Evolutionary conservation across 352 stramenopile species (phyloP).

Genomic region (Pilasporangium apinafurcum): DNA sequence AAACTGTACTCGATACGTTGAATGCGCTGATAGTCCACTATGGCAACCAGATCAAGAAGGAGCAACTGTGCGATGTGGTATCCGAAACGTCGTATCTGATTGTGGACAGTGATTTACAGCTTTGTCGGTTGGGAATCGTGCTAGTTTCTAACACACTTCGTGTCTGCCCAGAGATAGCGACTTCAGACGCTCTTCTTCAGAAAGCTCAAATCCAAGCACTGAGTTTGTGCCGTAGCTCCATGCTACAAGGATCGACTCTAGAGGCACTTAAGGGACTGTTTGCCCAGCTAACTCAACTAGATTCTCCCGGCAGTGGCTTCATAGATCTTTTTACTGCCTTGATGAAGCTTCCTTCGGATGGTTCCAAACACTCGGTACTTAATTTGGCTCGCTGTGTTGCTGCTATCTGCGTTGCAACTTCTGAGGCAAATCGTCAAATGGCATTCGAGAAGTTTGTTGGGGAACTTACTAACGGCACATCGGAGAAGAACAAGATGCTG

Average conservation of each 20-base stretch:
- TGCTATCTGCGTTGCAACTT: conserved; percentile 63
- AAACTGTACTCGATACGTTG: conserved; percentile 90
- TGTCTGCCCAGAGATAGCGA: conserved; percentile 51
- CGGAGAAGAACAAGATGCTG: conserved; percentile 81
- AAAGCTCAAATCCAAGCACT: conserved; percentile 80
- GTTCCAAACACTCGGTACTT: conserved; percentile 89
- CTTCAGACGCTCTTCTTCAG: conserved; percentile 48
- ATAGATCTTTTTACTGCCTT: conserved; percentile 82
- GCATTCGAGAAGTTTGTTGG: conserved; percentile 72
- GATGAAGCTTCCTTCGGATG: conserved; percentile 39
- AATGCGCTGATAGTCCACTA: conserved; percentile 86
- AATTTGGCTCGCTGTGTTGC: conserved; percentile 94
- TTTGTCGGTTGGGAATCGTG: conserved; percentile 92
- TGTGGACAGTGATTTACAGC: conserved; percentile 94
- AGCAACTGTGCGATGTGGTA: conserved; percentile 88
- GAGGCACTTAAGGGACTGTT: conserved; percentile 55
- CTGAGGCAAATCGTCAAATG: conserved; percentile 44
- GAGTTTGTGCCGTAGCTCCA: conserved; percentile 85
- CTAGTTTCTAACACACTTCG: conserved; percentile 75
- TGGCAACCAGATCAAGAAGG: conserved; percentile 50
- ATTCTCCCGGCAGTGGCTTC: conserved; percentile 65
- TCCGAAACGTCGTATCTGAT: conserved; percentile 89
- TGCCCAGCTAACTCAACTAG: conserved; percentile 56
- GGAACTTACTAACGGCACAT: conserved; percentile 46
- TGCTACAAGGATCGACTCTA: conserved; percentile 86